Evolutionary conservation across 2,329 filamentous ascomycete genomes (phyloP), one percentile per base, ranked within the genome.

Genomic region (Trichoderma semiorbis): DNA sequence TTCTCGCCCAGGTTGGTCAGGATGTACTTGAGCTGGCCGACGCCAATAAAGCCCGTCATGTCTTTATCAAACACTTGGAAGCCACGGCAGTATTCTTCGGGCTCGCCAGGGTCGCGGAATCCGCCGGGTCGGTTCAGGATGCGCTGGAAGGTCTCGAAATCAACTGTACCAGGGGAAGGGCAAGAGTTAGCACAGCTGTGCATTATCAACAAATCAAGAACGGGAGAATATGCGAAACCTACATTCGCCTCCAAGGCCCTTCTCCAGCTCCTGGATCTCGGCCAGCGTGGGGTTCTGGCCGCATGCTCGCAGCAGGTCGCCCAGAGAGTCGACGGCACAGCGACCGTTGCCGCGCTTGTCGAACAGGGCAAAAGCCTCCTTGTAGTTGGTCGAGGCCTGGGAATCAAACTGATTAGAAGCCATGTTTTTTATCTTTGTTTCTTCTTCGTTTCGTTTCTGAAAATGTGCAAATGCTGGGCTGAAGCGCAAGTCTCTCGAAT

Each of bases 51-150:
- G 67, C 96, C 96, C 73, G 94, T 97, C 90, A 97, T 92, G 82
- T 99, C 96, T 85, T 99, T 99, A 85, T 99, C 96, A 79, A 99
- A 99, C 69, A 99, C 96, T 84, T 99, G 96, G 87, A 99, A 99
- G 70, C 96, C 96, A 74, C 95, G 93, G 84, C 95, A 97, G 85
- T 99, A 99, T 83, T 98, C 95, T 80, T 98, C 95, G 53, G 96
- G 95, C 85, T 98, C 95, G 81, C 96, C 96, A 2, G 96, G 95
- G 79, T 98, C 96, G 81, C 96, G 94, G 92, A 99, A 99, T 78
- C 96, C 96, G 81, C 95, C 95, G 43, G 96, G 96, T 75, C 96
- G 93, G 89, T 98, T 98, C 75, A 99, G 93, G 78, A 98, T 91
- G 84, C 96, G 96, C 83, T 93, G 91, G 87, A 99, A 99, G 76